phyloP scores from a whole-genome alignment of 2,329 filamentous ascomycete species.

The Trichophyton equinum region DNA sequence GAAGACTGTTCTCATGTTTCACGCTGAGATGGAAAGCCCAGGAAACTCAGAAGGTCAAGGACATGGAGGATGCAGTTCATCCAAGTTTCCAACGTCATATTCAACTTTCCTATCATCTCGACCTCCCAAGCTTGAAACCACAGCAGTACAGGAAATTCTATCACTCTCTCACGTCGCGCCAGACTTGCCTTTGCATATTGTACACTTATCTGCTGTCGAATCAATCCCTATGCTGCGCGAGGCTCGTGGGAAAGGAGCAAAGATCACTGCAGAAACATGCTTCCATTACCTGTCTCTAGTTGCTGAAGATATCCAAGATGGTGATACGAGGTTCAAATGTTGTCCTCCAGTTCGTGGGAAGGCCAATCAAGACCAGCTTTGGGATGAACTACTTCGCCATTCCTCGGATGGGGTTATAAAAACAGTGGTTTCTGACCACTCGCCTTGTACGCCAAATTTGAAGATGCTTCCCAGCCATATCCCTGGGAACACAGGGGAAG shows the following conservation, averaged over 20 bases:
- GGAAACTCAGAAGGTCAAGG: constrained; percentile 49
- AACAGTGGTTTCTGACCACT: constrained; percentile 91
- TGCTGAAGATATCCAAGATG: constrained; percentile 66
- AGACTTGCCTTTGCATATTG: constrained; percentile 76
- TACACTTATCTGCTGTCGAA: constrained; percentile 81
- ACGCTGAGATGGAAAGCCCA: constrained; percentile 78
- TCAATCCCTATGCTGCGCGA: constrained; percentile 68
- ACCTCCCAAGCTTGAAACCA: constrained; percentile 80
- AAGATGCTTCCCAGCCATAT: constrained; percentile 71
- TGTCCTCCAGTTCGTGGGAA: constrained; percentile 79
- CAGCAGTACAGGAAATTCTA: constrained; percentile 76
- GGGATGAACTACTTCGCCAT: constrained; percentile 57
- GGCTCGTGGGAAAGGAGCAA: constrained; percentile 60
- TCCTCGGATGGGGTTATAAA: constrained; percentile 64
- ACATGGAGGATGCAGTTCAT: constrained; percentile 51
- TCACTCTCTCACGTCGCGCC: constrained; percentile 69
- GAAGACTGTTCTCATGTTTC: constrained; percentile 93
- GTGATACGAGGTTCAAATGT: constrained; percentile 89
- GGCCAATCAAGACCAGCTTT: constrained; percentile 71
- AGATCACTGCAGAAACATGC: constrained; percentile 88
- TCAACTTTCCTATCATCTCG: constrained; percentile 84
- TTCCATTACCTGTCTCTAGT: constrained; percentile 86
- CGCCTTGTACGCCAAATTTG: constrained; percentile 85
- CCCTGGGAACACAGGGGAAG: constrained; percentile 33
- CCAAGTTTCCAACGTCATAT: constrained; percentile 61